These are phyloP conservation scores for Funneliformis caledonium DNA, from an alignment of 371 early-diverging fungal genomes.

Conservation along the genomic window DNA sequence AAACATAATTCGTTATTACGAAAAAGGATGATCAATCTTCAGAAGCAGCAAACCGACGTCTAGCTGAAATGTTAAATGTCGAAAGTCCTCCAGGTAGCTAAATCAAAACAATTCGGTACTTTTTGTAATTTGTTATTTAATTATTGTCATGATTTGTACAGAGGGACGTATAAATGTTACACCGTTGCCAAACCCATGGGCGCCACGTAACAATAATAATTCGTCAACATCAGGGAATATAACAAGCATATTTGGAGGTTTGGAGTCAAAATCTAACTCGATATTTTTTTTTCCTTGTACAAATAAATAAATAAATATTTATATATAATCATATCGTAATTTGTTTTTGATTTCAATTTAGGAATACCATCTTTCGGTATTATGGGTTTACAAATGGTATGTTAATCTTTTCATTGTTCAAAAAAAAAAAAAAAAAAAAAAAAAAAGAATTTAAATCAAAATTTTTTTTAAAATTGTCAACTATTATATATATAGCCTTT, in stretches of 20 bases:
- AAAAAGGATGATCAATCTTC: slow-evolving; percentile 51
- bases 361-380: slow-evolving; percentile 28
- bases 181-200: slow-evolving; percentile 91
- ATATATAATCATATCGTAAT: neutral
- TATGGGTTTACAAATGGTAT: slow-evolving; percentile 28
- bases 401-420: neutral
- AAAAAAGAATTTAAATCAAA: neutral
- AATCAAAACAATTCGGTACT: neutral
- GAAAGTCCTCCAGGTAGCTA: slow-evolving; percentile 55
- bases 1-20: slow-evolving; percentile 38
- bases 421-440: neutral
- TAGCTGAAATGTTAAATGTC: slow-evolving; percentile 72
- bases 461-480: no score
- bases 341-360: neutral
- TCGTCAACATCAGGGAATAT: neutral
- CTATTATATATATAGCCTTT: neutral
- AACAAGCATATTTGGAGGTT: slow-evolving; percentile 23
- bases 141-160: slow-evolving; percentile 20
- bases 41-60: slow-evolving; percentile 68
- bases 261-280: neutral
- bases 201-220: slow-evolving; percentile 44
- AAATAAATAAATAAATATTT: neutral
- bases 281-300: neutral
- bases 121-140: neutral
- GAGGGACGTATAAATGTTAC: slow-evolving; percentile 71